These are phyloP conservation scores for Citrullus amarus DNA, from an alignment of 306 rosid species.

Conservation along the genomic window DNA sequence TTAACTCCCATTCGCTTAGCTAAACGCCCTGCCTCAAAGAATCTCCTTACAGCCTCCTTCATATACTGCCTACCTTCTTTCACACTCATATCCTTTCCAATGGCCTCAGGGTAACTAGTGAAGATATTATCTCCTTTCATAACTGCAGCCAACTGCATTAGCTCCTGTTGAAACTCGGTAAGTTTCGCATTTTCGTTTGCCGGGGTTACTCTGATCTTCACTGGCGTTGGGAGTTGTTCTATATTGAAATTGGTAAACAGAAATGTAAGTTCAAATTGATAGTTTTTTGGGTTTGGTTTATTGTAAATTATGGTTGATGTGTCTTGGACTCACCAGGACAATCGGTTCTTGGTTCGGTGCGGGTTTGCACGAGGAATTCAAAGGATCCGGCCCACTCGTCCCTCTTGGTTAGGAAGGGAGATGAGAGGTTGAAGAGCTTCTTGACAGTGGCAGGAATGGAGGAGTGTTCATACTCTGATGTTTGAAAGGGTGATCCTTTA, in stretches of 20 bases:
- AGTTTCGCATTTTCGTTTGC: constrained; percentile 47
- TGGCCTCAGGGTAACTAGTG: constrained; percentile 45
- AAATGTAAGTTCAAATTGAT: neutral
- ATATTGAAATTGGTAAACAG: neutral
- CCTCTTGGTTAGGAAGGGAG: constrained; percentile 63
- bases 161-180: constrained; percentile 72
- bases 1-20: constrained; percentile 74
- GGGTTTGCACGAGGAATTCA: constrained; percentile 43
- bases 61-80: constrained; percentile 64
- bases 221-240: constrained; percentile 60
- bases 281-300: neutral
- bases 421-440: constrained; percentile 60
- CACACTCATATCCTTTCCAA: constrained; percentile 56
- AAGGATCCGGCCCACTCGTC: constrained; percentile 88
- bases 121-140: constrained; percentile 58
- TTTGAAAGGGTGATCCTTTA: constrained; percentile 55
- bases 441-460: constrained; percentile 80
- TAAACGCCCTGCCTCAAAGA: constrained; percentile 56
- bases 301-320: neutral
- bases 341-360: constrained; percentile 63
- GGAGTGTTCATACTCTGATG: constrained; percentile 81
- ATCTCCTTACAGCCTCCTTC: constrained; percentile 50
- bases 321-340: constrained; percentile 56
- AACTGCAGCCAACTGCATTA: constrained; percentile 69
- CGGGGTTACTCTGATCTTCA: constrained; percentile 29